Percentiles rank a stretch among this genome's conserved stretches.
Evolutionary conservation across 2,329 filamentous ascomycete genomes (phyloP).

Genomic region (Aspergillus eucalypticola): DNA sequence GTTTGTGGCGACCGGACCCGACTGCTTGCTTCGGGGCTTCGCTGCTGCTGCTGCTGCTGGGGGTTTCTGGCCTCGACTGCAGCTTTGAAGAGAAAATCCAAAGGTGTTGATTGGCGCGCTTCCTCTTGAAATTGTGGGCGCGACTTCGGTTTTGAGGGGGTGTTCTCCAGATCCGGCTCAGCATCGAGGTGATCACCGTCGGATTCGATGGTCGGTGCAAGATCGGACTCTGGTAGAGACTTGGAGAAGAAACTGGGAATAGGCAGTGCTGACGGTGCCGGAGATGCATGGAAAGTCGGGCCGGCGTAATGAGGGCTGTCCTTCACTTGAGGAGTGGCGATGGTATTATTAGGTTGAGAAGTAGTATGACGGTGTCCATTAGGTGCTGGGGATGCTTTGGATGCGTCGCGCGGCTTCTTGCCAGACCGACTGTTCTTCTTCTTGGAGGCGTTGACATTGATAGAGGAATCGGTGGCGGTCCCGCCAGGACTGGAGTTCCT

Average conservation of each 20-base stretch:
- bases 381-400: constrained; percentile 28
- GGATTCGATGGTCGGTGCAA: constrained; percentile 36
- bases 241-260: constrained; percentile 86
- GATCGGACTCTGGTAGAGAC: constrained; percentile 65
- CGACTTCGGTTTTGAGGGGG: constrained; percentile 48
- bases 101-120: constrained; percentile 65
- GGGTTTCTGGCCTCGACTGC: constrained; percentile 66
- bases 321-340: constrained; percentile 46
- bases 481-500: constrained; percentile 34
- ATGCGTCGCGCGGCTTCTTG: constrained; percentile 38
- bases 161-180: constrained; percentile 38
- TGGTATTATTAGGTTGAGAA: constrained; percentile 30
- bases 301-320: constrained; percentile 69
- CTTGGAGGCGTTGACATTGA: constrained; percentile 32
- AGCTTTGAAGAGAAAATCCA: constrained; percentile 88
- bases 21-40: constrained; percentile 42
- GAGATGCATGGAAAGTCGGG: constrained; percentile 91
- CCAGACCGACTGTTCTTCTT: constrained; percentile 39
- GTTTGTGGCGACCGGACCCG: constrained; percentile 55
- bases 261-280: constrained; percentile 83
- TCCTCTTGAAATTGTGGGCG: constrained; percentile 38
- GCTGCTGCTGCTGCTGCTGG: constrained; percentile 51
- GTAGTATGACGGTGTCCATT: constrained; percentile 35
- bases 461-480: constrained; percentile 32
- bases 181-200: constrained; percentile 42